A percentile compares a stretch with the other conserved stretches of the same genome.
Evolutionary conservation across 768 basidiomycete genomes (phyloP).

Genomic region (Sporobolomyces pararoseus): DNA sequence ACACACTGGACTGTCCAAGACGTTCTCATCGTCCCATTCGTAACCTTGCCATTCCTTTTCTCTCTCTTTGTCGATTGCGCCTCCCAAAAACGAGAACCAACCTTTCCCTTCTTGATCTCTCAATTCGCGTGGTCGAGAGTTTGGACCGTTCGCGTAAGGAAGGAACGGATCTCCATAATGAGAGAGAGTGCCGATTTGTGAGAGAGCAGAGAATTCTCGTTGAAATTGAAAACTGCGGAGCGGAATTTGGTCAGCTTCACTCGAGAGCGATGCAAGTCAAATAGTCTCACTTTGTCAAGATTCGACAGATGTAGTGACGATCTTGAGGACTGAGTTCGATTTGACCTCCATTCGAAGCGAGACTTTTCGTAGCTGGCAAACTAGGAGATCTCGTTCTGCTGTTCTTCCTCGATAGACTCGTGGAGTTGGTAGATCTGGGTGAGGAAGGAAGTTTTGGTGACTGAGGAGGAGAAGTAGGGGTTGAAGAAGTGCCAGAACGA

Average conservation of each 20-base stretch:
- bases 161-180: slow-evolving; percentile 34
- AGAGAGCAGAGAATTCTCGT: slow-evolving; percentile 31
- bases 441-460: background rate
- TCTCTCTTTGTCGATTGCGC: background rate
- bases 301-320: slow-evolving; percentile 36
- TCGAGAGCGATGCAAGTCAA: background rate
- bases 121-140: slow-evolving; percentile 22
- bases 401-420: background rate
- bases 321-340: slow-evolving; percentile 25
- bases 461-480: background rate
- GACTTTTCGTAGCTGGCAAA: background rate
- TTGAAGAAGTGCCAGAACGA: background rate
- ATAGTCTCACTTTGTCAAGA: slow-evolving; percentile 30
- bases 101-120: background rate
- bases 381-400: background rate
- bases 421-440: background rate
- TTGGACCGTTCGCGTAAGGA: slow-evolving; percentile 34
- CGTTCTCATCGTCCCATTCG: slow-evolving; percentile 3
- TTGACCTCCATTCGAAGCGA: background rate
- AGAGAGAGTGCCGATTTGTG: slow-evolving; percentile 30
- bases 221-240: slow-evolving; percentile 32
- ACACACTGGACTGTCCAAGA: slow-evolving; percentile 23
- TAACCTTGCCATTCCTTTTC: slow-evolving; percentile 22
- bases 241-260: too few species aligned
- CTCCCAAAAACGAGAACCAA: slow-evolving; percentile 5